A percentile compares a stretch with the other conserved stretches of the same genome.
phyloP scores from a whole-genome alignment of 2,329 filamentous ascomycete genomes.

The Hymenoscyphus infarciens region DNA sequence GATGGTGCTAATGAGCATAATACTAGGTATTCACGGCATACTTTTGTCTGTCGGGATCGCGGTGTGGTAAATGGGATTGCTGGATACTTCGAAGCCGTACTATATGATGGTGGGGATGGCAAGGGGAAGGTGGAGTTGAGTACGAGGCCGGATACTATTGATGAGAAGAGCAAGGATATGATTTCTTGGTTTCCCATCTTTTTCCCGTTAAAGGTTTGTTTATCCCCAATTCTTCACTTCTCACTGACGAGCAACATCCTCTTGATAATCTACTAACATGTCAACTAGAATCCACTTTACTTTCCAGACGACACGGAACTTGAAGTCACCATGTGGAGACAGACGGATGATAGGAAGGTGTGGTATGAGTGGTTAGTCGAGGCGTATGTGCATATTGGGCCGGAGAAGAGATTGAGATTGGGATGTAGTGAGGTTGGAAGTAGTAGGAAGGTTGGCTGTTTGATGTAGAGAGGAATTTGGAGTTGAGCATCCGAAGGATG shows the following conservation, averaged over 20 bases:
- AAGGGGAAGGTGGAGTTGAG: constrained; percentile 74
- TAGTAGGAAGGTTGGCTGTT: constrained; percentile 64
- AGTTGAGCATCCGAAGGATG: too few relatives aligned
- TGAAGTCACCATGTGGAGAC: constrained; percentile 90
- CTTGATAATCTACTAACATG: too few relatives aligned
- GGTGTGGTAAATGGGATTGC: constrained; percentile 88
- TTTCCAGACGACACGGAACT: constrained; percentile 82
- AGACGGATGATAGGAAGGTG: constrained; percentile 91
- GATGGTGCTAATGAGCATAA: constrained; percentile 91
- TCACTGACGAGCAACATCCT: too few relatives aligned
- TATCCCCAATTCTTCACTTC: too few relatives aligned
- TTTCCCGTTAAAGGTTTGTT: constrained; percentile 84
- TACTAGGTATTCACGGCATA: constrained; percentile 70
- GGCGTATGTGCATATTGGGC: constrained; percentile 65
- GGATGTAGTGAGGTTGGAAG: constrained; percentile 64
- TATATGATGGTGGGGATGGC: constrained; percentile 58
- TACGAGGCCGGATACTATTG: constrained; percentile 88
- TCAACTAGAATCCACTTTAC: constrained; percentile 69
- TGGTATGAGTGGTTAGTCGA: constrained; percentile 99
- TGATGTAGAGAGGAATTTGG: constrained; percentile 50
- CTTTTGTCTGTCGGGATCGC: constrained; percentile 72
- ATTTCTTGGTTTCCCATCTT: constrained; percentile 99
- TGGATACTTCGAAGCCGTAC: constrained; percentile 94
- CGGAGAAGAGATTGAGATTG: constrained; percentile 61
- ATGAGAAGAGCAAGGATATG: constrained; percentile 93